Conservation (phyloP, 2,329 filamentous ascomycete genomes). For the Arthrobotrys megalospora region DNA sequence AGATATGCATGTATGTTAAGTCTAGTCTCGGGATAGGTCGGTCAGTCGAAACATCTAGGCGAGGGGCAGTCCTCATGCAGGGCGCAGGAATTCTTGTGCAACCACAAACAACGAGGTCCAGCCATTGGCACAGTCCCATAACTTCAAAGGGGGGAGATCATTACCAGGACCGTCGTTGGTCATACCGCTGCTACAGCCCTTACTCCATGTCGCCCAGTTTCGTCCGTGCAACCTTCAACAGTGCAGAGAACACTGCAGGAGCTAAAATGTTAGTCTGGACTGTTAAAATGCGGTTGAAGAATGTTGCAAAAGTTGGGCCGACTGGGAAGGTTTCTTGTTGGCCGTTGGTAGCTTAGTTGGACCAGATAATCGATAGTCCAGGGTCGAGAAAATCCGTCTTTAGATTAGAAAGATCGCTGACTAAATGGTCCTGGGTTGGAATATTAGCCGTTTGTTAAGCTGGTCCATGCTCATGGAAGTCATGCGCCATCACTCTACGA, state of each 20-base stretch:
- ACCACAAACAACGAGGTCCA: slow-evolving; percentile 5
- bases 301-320: not conserved
- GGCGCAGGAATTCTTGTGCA: slow-evolving; percentile 22
- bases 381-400: slow-evolving; percentile 5
- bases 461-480: slow-evolving; percentile 19
- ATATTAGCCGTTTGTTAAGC: slow-evolving; percentile 19
- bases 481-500: not conserved
- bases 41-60: slow-evolving; percentile 1
- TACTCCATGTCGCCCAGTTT: slow-evolving; percentile 15
- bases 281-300: not conserved
- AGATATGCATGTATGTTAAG: not conserved
- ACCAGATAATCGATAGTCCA: slow-evolving; percentile 1
- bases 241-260: slow-evolving; percentile 1
- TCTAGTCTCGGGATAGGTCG: too few species aligned
- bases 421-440: slow-evolving; percentile 8
- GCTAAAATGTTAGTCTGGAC: slow-evolving; percentile 10
- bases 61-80: slow-evolving; percentile 8
- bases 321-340: slow-evolving; percentile 15
- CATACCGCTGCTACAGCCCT: slow-evolving; percentile 8
- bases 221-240: slow-evolving; percentile 6
- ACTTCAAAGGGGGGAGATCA: slow-evolving; percentile 8
- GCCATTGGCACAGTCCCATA: not conserved
- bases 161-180: slow-evolving; percentile 28
- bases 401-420: slow-evolving; percentile 6
- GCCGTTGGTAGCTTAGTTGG: not conserved